Evolutionary conservation across 1,284 basidiomycete genomes (phyloP).

Genomic region (Bothia castanella): DNA sequence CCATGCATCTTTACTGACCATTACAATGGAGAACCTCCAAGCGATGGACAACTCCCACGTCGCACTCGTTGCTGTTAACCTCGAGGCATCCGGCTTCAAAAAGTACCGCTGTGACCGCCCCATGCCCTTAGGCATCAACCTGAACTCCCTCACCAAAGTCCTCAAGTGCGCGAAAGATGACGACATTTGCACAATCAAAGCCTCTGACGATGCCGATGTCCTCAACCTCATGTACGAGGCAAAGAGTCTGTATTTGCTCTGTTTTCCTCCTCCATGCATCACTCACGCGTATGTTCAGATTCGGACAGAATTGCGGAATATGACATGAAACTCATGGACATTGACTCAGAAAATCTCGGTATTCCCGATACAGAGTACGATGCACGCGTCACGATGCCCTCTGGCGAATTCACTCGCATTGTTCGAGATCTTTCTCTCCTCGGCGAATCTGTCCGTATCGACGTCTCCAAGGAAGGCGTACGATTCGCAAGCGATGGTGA

Average conservation of each 20-base stretch:
- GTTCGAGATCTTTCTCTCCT: slow-evolving; percentile 90
- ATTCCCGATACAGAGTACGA: slow-evolving; percentile 99
- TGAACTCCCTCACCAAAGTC: slow-evolving; percentile 90
- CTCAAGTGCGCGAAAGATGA: slow-evolving; percentile 97
- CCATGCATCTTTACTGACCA: neutral
- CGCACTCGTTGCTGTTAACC: slow-evolving; percentile 85
- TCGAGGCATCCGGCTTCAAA: slow-evolving; percentile 78
- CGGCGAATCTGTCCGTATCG: slow-evolving; percentile 94
- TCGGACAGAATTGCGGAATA: slow-evolving; percentile 96
- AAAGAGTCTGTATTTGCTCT: slow-evolving; percentile 59
- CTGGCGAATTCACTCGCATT: slow-evolving; percentile 87
- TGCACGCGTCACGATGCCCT: slow-evolving; percentile 86
- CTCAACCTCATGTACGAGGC: slow-evolving; percentile 91
- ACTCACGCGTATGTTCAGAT: slow-evolving; percentile 43
- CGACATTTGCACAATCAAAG: slow-evolving; percentile 89
- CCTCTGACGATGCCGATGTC: slow-evolving; percentile 87
- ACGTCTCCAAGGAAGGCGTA: slow-evolving; percentile 95
- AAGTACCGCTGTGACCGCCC: slow-evolving; percentile 94
- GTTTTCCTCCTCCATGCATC: neutral
- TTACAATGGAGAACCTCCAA: slow-evolving; percentile 65
- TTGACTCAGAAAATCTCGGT: slow-evolving; percentile 91
- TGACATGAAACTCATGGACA: slow-evolving; percentile 99
- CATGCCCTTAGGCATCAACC: slow-evolving; percentile 90
- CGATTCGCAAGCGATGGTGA: slow-evolving; percentile 95
- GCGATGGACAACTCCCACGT: slow-evolving; percentile 99